Evolutionary conservation across 306 rosid genomes (phyloP), one percentile per base, ranked within the genome.

Genomic region (Delonix regia): DNA sequence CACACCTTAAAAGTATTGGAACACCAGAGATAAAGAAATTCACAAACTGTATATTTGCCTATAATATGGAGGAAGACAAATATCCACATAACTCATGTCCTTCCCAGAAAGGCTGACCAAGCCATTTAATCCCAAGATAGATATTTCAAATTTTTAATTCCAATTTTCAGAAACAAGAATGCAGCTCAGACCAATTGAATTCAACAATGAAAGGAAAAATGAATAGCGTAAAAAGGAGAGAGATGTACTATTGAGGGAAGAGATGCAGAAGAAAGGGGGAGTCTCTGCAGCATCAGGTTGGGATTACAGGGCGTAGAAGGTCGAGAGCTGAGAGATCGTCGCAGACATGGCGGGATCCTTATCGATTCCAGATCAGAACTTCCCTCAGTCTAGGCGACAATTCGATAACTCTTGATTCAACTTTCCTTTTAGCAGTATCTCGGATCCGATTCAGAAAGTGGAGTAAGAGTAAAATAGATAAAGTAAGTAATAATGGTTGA

Each of bases 301-400:
- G 82, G 82, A 80, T 83, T 85, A n/a, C 80, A 85, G 19, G 36
- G 86, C 82, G 69, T 83, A 66, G 59, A 85, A 87, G 78, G 83
- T 80, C 6, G 84, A 74, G 59, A 85, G 60, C 47, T 83, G 92
- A 14, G 86, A 82, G 53, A 76, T 56, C 61, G 83, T 73, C 69
- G 81, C 49, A 47, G 85, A 86, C 64, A 76, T 76, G 62, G 25
- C 64, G 48, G 53, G 16, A 38, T 69, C 16, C 30, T 9, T 15
- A 7, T 2, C 18, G 48, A 30, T 38, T 15, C n/a, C n/a, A 47
- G 52, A 47, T 14, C 52, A 28, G 15, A 18, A 36, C 47, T 42
- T 42, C 11, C 61, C n/a, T 41, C 15, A 14, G 53, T 22, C 51
- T 45, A 12, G 1, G 6, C 33, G 15, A 18, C 19, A 52, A 52